Base-by-base conservation (phyloP, 441 rosid genomes). In the Theobroma grandiflorum region DNA sequence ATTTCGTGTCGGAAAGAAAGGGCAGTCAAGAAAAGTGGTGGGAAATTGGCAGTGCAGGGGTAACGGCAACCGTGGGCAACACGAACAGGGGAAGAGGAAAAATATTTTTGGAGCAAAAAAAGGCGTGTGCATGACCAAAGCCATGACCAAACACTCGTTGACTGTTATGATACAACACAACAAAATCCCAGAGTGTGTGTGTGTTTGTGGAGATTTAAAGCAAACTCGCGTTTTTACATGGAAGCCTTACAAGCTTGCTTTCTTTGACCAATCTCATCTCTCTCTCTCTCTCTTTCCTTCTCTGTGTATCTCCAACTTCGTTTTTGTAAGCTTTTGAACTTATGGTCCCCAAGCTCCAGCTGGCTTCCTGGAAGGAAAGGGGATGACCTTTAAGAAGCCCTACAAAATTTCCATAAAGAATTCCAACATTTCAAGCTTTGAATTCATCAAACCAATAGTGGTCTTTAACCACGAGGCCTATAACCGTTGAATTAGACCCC, bases 401-500 rank as follows among this genome's bases (percentile, higher is more conserved):
- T 70, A 71, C 79, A 74, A 66, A 72, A 20, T 66, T 16, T 47
- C 80, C 18, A 69, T 22, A 18, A 33, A 49, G 43, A 40, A 64
- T 47, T 79, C 78, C 75, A 72, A 40, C 16, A 42, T 69, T 78
- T 40, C 78, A 82, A 66, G 61, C 86, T 85, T 88, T 89, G 92
- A 89, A 85, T 81, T 45, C 69, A 84, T 85, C 87, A 82, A 85
- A 80, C 38, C 1, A n/a, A 78, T 71, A 70, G 74, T 79, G 84
- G 76, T 53, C 74, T 77, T 78, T 76, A 79, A 42, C 50, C 75
- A 77, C 67, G 82, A 83, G 86, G 82, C 62, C 63, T 16, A 6
- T 4, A 71, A 26, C 40, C 58, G 49, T 82, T 80, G 78, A 82
- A 47, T 77, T 57, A 79, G 49, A 64, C 77, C 65, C 79, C 64